Conservation (phyloP, 2,329 filamentous ascomycete genomes). For the Cercospora sp. region DNA sequence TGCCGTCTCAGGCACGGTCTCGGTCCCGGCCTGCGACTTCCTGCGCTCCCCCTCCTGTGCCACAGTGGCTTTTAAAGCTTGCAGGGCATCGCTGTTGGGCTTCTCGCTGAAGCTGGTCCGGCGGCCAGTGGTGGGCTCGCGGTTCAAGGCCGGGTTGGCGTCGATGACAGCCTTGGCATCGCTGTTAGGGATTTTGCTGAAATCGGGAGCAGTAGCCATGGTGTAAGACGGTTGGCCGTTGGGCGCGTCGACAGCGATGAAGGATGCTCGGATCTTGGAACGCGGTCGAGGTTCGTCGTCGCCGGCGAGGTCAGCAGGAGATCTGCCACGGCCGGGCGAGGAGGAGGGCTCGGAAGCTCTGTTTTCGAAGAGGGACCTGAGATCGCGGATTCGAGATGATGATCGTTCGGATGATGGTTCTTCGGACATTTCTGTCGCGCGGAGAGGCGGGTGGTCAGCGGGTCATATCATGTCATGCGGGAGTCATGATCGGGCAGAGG, state of each 20-base stretch:
- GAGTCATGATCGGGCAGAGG: constrained; percentile 4
- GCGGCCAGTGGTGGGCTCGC: constrained; percentile 31
- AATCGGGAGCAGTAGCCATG: constrained; percentile 27
- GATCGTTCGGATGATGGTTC: constrained; percentile 36
- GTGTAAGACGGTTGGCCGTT: constrained; percentile 10
- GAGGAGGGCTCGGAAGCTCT: constrained; percentile 37
- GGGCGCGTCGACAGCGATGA: constrained; percentile 48
- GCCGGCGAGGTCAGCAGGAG: constrained; percentile 41
- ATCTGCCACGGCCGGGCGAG: constrained; percentile 44
- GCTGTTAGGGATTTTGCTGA: constrained; percentile 18
- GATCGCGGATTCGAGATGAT: constrained; percentile 49
- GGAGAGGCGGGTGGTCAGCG: constrained; percentile 18
- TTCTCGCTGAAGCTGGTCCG: constrained; percentile 46
- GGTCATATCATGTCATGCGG: constrained; percentile 3
- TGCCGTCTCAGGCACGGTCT: constrained; percentile 47
- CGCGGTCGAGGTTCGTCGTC: constrained; percentile 39
- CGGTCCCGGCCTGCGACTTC: constrained; percentile 38
- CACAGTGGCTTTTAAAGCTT: constrained; percentile 45
- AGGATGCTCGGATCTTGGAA: constrained; percentile 51
- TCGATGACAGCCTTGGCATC: constrained; percentile 15
- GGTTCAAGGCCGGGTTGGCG: constrained; percentile 23
- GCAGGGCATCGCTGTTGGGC: constrained; percentile 37
- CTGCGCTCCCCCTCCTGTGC: constrained; percentile 45
- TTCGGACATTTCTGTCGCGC: constrained; percentile 48
- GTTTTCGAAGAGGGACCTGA: constrained; percentile 54